Evolutionary conservation across 345 rosid genomes (phyloP).

Genomic region (Eutrema yunnanense): DNA sequence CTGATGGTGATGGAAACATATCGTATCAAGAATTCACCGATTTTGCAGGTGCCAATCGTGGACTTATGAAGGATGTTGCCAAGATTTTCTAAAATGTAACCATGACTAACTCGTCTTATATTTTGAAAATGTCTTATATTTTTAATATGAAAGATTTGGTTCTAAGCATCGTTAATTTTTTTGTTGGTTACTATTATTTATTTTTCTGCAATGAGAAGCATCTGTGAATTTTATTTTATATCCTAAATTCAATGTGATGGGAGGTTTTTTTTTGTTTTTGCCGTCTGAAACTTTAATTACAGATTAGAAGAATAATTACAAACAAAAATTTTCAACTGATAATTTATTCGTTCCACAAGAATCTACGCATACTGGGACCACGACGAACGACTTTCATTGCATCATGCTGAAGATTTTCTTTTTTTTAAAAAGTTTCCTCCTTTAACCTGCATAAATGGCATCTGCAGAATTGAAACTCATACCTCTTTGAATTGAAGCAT

Average conservation of each 20-base stretch:
- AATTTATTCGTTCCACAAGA: too few relatives aligned
- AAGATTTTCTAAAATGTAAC: slow-evolving; percentile 43
- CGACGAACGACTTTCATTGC: too few relatives aligned
- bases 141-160: not conserved
- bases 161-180: not conserved
- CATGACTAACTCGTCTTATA: not conserved
- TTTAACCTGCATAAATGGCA: too few relatives aligned
- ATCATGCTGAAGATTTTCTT: too few relatives aligned
- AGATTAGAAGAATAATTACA: too few relatives aligned
- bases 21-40: slow-evolving; percentile 58
- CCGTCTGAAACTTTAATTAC: too few relatives aligned
- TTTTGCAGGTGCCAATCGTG: slow-evolving; percentile 65
- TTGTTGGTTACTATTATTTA: not conserved
- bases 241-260: not conserved
- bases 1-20: slow-evolving; percentile 76
- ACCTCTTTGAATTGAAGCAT: too few relatives aligned
- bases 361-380: too few relatives aligned
- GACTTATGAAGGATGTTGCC: slow-evolving; percentile 79
- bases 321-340: too few relatives aligned
- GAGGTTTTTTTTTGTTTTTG: too few relatives aligned
- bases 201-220: not conserved
- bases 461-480: too few relatives aligned
- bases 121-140: not conserved
- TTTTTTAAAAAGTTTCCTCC: too few relatives aligned
- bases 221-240: not conserved